These are phyloP conservation scores for Rhizophora mangle DNA, from an alignment of 345 rosid genomes.

Conservation along the genomic window DNA sequence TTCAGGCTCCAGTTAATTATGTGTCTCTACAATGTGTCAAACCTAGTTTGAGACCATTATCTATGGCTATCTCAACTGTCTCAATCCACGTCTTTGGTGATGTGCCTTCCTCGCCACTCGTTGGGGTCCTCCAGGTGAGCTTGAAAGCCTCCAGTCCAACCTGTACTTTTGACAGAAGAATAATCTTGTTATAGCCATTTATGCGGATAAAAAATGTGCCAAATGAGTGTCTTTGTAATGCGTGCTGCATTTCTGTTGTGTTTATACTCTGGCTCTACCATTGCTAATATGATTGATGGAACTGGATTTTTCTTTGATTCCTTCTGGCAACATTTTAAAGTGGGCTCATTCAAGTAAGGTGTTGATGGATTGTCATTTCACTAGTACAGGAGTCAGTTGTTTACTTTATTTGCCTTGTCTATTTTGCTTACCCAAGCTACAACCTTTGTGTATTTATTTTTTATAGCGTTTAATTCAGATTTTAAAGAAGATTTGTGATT, in stretches of 20 bases:
- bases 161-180: too few species aligned
- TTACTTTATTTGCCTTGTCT: neutral
- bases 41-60: constrained; percentile 79
- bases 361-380: constrained; percentile 2
- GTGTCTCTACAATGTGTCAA: constrained; percentile 81
- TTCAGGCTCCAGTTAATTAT: constrained; percentile 77
- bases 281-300: neutral
- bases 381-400: neutral
- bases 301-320: neutral
- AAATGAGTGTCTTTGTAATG: too few species aligned
- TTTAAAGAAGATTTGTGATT: neutral
- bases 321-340: neutral
- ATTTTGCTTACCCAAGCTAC: neutral
- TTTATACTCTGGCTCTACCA: neutral
- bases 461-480: neutral
- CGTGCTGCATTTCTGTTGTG: neutral
- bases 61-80: constrained; percentile 87
- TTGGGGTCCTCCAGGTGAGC: constrained; percentile 72
- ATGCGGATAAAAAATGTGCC: too few species aligned
- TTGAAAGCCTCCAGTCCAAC: neutral
- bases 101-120: constrained; percentile 94
- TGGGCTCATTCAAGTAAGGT: neutral
- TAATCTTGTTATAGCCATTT: too few species aligned
- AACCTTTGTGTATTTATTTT: neutral
- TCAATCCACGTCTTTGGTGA: constrained; percentile 85